Conservation (phyloP, 352 stramenopile genomes). For the Phytopythium aichiense region DNA sequence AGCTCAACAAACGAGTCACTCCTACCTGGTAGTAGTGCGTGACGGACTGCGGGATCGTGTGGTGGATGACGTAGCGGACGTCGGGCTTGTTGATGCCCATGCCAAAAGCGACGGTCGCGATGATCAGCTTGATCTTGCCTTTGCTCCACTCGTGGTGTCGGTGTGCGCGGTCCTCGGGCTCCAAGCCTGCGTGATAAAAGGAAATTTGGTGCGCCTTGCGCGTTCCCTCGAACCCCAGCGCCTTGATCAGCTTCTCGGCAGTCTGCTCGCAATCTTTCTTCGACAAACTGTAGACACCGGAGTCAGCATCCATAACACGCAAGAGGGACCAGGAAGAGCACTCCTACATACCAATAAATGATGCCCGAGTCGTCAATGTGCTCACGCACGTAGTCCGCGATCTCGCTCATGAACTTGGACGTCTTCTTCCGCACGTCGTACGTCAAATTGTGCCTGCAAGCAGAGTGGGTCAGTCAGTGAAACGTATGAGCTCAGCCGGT, state of each 20-base stretch:
- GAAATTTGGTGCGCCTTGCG: slow-evolving; percentile 66
- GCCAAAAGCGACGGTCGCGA: slow-evolving; percentile 85
- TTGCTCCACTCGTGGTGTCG: slow-evolving; percentile 87
- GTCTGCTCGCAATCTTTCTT: slow-evolving; percentile 88
- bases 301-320: slow-evolving; percentile 1
- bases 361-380: slow-evolving; percentile 87
- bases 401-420: slow-evolving; percentile 76
- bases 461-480: not conserved
- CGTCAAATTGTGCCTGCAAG: slow-evolving; percentile 67
- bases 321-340: not conserved
- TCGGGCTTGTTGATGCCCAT: slow-evolving; percentile 91
- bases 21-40: slow-evolving; percentile 87
- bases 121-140: slow-evolving; percentile 87
- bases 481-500: not conserved
- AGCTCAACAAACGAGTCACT: too few relatives aligned
- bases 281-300: slow-evolving; percentile 47
- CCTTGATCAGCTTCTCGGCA: slow-evolving; percentile 74
- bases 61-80: slow-evolving; percentile 87
- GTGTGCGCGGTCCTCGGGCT: slow-evolving; percentile 68
- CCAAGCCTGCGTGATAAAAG: slow-evolving; percentile 80
- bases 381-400: slow-evolving; percentile 69
- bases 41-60: slow-evolving; percentile 86
- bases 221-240: slow-evolving; percentile 69
- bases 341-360: slow-evolving; percentile 74
- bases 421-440: slow-evolving; percentile 83